phyloP scores from a whole-genome alignment of 495 filamentous ascomycete genomes.

The Margaritispora aquatica region DNA sequence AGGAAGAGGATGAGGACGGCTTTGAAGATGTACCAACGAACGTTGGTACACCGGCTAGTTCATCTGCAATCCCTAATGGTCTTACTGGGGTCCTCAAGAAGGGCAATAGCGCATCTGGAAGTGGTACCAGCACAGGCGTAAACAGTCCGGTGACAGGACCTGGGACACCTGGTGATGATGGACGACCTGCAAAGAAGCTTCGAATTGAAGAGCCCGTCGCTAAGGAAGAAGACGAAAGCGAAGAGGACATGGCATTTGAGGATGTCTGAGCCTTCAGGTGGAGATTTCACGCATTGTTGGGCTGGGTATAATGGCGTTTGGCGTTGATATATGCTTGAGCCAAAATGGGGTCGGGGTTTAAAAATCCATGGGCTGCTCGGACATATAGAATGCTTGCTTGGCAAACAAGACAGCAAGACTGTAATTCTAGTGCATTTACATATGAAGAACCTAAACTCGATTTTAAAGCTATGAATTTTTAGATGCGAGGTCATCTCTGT shows the following conservation, averaged over 20 bases:
- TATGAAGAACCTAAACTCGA: too few species aligned
- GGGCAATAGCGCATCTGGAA: conserved; percentile 25
- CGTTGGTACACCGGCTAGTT: conserved; percentile 23
- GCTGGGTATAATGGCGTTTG: background rate
- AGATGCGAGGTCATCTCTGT: background rate
- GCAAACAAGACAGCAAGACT: background rate
- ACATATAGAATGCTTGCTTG: background rate
- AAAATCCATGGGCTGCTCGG: background rate
- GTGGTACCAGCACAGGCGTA: conserved; percentile 28
- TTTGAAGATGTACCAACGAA: conserved; percentile 34
- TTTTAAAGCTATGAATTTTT: too few species aligned
- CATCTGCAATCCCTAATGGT: conserved; percentile 5
- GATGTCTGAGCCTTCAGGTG: conserved; percentile 37
- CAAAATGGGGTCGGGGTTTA: background rate
- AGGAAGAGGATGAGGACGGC: conserved; percentile 43
- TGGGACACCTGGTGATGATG: conserved; percentile 32
- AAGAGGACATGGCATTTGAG: conserved; percentile 61
- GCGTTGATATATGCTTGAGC: background rate
- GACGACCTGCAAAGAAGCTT: conserved; percentile 44
- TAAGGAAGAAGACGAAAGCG: conserved; percentile 42
- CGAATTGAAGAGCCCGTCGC: conserved; percentile 45
- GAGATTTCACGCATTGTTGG: background rate
- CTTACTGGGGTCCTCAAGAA: conserved; percentile 21
- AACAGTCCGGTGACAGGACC: conserved; percentile 25
- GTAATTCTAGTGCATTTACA: too few species aligned